phyloP scores from a whole-genome alignment of 305 asterid genomes.

The Nicotiana rustica region DNA sequence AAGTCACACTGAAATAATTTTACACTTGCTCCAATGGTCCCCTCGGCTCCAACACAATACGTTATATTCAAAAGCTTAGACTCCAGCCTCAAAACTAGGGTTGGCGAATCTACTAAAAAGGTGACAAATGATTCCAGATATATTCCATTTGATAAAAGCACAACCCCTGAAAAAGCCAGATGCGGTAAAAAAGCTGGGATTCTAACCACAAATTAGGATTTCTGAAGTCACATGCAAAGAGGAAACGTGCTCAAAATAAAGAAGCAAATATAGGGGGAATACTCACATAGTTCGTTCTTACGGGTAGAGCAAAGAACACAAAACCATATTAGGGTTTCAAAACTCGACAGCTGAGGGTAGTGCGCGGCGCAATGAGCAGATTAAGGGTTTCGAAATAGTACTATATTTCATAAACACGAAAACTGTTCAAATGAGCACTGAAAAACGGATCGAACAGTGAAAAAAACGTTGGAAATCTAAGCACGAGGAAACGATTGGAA shows the following conservation, averaged over 20 bases:
- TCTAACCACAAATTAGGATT: neutral
- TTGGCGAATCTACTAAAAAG: neutral
- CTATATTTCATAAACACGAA: constrained; percentile 3
- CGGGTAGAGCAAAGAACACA: neutral
- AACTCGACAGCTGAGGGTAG: neutral
- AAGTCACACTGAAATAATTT: no score
- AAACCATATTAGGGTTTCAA: constrained; percentile 24
- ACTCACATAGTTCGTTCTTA: neutral
- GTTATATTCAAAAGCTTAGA: neutral
- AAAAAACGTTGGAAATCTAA: neutral
- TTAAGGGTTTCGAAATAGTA: neutral
- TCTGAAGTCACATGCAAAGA: constrained; percentile 10
- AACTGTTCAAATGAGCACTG: neutral
- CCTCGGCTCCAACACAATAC: no score
- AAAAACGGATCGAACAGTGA: neutral
- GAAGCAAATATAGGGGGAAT: neutral
- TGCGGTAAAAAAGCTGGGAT: neutral
- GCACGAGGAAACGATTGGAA: neutral
- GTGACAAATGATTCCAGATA: neutral
- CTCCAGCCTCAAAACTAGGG: neutral
- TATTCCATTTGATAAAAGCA: neutral
- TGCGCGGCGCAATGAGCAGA: constrained; percentile 25
- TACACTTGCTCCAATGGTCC: no score
- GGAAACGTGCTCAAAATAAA: constrained; percentile 16
- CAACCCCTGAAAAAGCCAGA: neutral